A percentile compares a stretch with the other conserved stretches of the same genome.
phyloP scores from a whole-genome alignment of 2,329 filamentous ascomycete species.

The Fusarium beomiforme region DNA sequence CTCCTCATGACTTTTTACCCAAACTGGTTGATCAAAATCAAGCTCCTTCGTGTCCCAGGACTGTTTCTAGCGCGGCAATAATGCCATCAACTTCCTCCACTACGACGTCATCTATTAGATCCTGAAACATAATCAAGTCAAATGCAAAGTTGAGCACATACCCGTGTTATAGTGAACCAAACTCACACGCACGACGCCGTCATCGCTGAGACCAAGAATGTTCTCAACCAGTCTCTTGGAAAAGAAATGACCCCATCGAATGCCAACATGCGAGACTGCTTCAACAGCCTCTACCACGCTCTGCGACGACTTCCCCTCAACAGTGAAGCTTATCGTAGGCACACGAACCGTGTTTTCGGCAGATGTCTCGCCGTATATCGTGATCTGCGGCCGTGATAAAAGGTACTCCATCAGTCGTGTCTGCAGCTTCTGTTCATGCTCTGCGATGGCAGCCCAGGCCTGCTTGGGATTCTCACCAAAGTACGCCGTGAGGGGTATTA shows the following conservation, averaged over 20 bases:
- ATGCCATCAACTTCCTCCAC: neutral
- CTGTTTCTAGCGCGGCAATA: neutral
- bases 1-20: too few species aligned
- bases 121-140: neutral
- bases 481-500: neutral
- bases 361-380: neutral
- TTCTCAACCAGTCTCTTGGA: neutral
- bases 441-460: neutral
- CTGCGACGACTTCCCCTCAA: neutral
- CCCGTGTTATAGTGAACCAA: slow-evolving; percentile 1
- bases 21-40: neutral
- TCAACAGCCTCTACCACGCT: neutral
- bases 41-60: neutral
- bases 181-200: neutral
- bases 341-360: neutral
- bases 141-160: neutral
- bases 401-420: neutral
- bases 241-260: slow-evolving; percentile 4
- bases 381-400: neutral
- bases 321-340: neutral
- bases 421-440: neutral
- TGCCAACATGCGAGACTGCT: neutral
- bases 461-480: neutral
- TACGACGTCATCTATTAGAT: neutral
- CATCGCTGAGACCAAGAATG: neutral